These are phyloP conservation scores for Ogataea pilisensis DNA, from an alignment of 805 yeast genomes.

Conservation along the genomic window DNA sequence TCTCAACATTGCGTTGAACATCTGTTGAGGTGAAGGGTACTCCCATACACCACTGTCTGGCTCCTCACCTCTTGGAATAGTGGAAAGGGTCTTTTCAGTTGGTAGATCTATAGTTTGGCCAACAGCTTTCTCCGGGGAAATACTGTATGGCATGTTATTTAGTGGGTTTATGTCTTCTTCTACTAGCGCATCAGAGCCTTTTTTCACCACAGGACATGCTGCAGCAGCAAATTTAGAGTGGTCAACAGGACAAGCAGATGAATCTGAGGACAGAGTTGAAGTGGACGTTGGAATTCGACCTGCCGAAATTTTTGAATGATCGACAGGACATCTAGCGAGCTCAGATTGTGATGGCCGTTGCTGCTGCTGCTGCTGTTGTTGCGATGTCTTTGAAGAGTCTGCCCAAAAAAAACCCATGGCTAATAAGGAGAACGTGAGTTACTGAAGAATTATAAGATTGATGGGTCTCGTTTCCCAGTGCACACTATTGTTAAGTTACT, in stretches of 20 bases:
- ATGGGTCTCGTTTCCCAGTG: too few relatives aligned
- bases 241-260: constrained; percentile 26
- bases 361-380: too few relatives aligned
- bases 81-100: constrained; percentile 75
- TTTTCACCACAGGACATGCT: constrained; percentile 35
- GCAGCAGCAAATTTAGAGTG: constrained; percentile 16
- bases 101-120: constrained; percentile 80
- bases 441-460: too few relatives aligned
- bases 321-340: constrained; percentile 25
- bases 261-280: not conserved
- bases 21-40: constrained; percentile 98
- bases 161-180: constrained; percentile 57
- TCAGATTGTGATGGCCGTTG: too few relatives aligned
- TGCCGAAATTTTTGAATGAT: constrained; percentile 17
- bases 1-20: constrained; percentile 95
- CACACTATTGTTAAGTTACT: too few relatives aligned
- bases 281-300: constrained; percentile 4
- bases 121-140: constrained; percentile 65
- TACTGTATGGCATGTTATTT: constrained; percentile 80
- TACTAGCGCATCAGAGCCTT: constrained; percentile 13
- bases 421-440: too few relatives aligned
- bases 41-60: constrained; percentile 84
- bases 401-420: constrained; percentile 97
- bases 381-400: constrained; percentile 19
- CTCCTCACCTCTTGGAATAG: constrained; percentile 79